Base-by-base conservation (phyloP, 2,329 filamentous ascomycete genomes). In the Leptosphaerulina australis region DNA sequence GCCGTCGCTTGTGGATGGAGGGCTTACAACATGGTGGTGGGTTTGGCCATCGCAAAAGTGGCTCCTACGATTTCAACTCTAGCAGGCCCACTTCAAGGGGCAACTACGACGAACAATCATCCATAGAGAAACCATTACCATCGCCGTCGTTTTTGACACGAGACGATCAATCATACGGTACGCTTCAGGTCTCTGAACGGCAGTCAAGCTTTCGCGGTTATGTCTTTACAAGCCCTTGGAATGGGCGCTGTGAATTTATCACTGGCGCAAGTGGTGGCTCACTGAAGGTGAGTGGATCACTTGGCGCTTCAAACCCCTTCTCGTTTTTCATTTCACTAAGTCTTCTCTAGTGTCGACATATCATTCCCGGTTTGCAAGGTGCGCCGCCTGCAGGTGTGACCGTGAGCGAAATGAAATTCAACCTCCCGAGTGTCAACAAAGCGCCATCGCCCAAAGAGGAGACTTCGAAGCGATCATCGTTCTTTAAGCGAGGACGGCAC, bases 321-420 rank as follows among this genome's bases (percentile, higher is more conserved):
- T 18, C 11, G 3, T 15, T 6, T 15, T 15, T 2, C 21, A 46
- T 5, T 41, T 15, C 4, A 38, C 49, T 62, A 52, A 68, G 41
- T 3, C 6, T 24, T 11, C 2, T 28, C 17, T 20, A 75, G 69
- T 92, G 88, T 72, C 85, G 85, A 47, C 90, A 95, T 70, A 76
- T 83, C n/a, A 77, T 91, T 2, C 80, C 82, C 21, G 76, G 78
- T 44, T 66, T 64, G 48, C 66, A 73, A 61, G 63, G 63, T 41
- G 66, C 64, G 21, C 49, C 64, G 30, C 68, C 63, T 58, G 35
- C 61, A 63, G 46, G 77, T 52, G 63, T 79, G 62, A 76, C 80
- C 1, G 83, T 96, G 20, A 95, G 90, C 70, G 93, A 97, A 72
- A 77, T 97, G 51, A 85, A 92, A 14, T 97, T 96, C 79, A 96